These are phyloP conservation scores for Sporodiniella umbellata DNA, from an alignment of 371 early-diverging fungal genomes.

Conservation along the genomic window DNA sequence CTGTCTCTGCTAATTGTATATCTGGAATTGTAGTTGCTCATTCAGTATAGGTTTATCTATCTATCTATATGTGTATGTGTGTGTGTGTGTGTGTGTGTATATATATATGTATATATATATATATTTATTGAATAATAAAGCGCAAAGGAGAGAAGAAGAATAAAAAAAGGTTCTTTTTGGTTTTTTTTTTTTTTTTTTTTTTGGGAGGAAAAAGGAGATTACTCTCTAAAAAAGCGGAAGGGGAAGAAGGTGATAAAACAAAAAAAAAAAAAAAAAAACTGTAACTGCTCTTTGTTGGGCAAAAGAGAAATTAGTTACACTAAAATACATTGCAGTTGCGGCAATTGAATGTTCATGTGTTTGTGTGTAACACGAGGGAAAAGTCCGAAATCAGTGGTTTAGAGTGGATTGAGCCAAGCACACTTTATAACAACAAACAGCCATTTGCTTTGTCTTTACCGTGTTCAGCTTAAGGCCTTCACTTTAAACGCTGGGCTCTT, in stretches of 20 bases:
- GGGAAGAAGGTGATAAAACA: not conserved
- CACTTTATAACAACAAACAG: too few species aligned
- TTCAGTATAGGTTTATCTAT: too few species aligned
- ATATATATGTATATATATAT: not conserved
- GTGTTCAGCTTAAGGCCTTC: too few species aligned
- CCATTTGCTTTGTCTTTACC: too few species aligned
- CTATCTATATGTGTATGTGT: not conserved
- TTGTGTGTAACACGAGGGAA: too few species aligned
- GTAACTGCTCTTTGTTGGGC: not conserved
- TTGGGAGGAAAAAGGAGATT: not conserved
- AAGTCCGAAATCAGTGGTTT: too few species aligned
- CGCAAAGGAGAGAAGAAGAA: not conserved
- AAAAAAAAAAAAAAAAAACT: conserved; percentile 1
- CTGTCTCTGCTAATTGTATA: conserved; percentile 21
- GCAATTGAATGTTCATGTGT: too few species aligned
- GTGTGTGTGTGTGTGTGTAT: not conserved
- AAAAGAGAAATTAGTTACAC: not conserved
- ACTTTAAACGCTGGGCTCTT: too few species aligned
- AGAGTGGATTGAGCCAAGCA: too few species aligned
- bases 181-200: too few species aligned
- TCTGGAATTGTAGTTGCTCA: conserved; percentile 12
- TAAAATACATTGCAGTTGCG: too few species aligned
- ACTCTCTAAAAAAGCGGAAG: not conserved
- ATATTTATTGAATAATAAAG: not conserved
- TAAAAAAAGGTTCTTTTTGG: not conserved